A percentile compares a stretch with the other conserved stretches of the same genome.
Conservation (phyloP, 163 green algal species). For the Scenedesmus sp. region DNA sequence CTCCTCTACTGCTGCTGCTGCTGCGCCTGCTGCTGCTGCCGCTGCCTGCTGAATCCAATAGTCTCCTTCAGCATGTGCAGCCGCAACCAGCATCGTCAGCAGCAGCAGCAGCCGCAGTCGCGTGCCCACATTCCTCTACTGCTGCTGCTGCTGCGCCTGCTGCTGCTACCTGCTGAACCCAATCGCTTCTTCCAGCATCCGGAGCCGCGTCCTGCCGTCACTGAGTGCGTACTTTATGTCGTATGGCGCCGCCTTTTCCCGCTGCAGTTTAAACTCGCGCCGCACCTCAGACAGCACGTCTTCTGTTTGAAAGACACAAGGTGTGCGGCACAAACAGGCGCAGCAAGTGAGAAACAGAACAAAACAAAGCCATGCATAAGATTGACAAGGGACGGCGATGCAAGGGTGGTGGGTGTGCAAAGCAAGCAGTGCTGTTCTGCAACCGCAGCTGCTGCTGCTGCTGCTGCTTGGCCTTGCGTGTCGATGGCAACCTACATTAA, state of each 20-base stretch:
- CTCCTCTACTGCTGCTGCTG: not conserved
- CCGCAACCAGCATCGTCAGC: not conserved
- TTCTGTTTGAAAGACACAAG: not conserved
- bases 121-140: not conserved
- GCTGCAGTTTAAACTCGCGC: constrained; percentile 44
- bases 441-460: not conserved
- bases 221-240: constrained; percentile 51
- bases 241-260: not conserved
- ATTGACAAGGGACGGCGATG: no score
- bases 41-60: not conserved
- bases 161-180: constrained; percentile 45
- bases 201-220: constrained; percentile 23
- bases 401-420: no score
- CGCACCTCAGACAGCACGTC: constrained; percentile 37
- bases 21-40: not conserved
- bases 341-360: not conserved
- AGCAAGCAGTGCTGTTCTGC: no score
- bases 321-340: not conserved
- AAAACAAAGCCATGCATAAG: not conserved
- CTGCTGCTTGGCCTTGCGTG: no score
- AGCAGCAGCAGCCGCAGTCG: no score
- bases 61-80: not conserved
- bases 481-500: no score
- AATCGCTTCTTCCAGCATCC: constrained; percentile 33
- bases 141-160: not conserved